Evolutionary conservation across 164 flowering plant genomes (phyloP), one percentile per base, ranked within the genome.

Genomic region (Kalanchoe fedtschenkoi): DNA sequence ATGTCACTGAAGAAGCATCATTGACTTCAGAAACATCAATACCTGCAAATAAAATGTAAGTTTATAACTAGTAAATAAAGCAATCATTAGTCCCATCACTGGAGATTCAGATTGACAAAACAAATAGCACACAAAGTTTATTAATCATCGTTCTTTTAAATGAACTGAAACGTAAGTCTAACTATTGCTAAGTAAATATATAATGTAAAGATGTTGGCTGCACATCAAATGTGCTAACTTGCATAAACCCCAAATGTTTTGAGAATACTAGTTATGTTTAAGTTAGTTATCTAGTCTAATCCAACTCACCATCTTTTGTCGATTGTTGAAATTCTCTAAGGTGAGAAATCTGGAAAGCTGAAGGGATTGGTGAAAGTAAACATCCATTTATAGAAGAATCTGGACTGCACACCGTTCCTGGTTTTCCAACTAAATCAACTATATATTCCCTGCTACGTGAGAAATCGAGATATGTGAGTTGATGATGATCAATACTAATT

Each of bases 381-480:
- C 77, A 66, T 65, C 89, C 91, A 69, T 81, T 89, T 68, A 89
- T 79, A 29, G 90, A 81, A 43, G 92, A 88, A 80, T 89, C 91
- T 71, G 98, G 97, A 71, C 84, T 78, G 69, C 80, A 82, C 37
- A 89, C 61, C 65, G 78, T 81, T 74, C 98, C 98, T 39, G 98
- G 98, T 65, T 80, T 77, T 72, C 90, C 93, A 75, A 93, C 89
- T 60, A 93, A 80, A 72, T 92, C 98, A 75, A 93, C 90, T 28
- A 93, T 88, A 74, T 82, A 89, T 69, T 93, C 98, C 86, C 98
- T 93, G 85, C 66, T 61, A 60, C 67, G 29, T 32, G 10, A 34
- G 38, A 19, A 33, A n/a, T 16, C 10, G 32, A 58, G 35, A 2
- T 30, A 33, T 32, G 61, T n/a, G 38, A 58, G 29, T 15, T 37